A percentile compares a stretch with the other conserved stretches of the same genome.
Evolutionary conservation across 2,329 filamentous ascomycete species (phyloP).

Genomic region (Bertia moriformis): DNA sequence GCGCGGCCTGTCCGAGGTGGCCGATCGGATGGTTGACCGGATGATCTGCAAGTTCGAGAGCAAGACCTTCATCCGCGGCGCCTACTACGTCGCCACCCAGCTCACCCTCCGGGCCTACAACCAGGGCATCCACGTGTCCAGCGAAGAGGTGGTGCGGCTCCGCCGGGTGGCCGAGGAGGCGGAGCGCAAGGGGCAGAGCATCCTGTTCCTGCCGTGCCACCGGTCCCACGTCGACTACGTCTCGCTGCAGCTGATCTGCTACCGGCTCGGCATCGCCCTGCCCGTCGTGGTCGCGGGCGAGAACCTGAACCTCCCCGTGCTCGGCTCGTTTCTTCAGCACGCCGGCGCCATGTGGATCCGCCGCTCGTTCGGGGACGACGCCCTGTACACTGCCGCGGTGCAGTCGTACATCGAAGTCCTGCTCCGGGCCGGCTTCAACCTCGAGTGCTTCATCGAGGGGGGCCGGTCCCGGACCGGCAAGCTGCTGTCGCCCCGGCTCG

Average conservation of each 20-base stretch:
- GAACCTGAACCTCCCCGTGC: conserved; percentile 84
- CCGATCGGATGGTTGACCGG: conserved; percentile 72
- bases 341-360: conserved; percentile 97
- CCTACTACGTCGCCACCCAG: conserved; percentile 81
- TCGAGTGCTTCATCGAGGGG: conserved; percentile 96
- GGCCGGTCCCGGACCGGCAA: conserved; percentile 88
- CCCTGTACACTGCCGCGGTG: conserved; percentile 76
- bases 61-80: conserved; percentile 77
- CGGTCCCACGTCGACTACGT: conserved; percentile 94
- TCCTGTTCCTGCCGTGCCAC: conserved; percentile 90
- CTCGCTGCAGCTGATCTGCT: conserved; percentile 87
- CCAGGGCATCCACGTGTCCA: conserved; percentile 91
- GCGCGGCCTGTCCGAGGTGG: conserved; percentile 61
- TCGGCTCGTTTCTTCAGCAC: conserved; percentile 82
- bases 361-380: conserved; percentile 79
- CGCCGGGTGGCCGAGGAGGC: conserved; percentile 72
- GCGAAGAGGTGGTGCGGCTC: conserved; percentile 76
- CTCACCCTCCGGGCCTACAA: conserved; percentile 85
- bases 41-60: conserved; percentile 99
- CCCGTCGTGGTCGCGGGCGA: conserved; percentile 90
- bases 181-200: conserved; percentile 76
- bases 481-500: conserved; percentile 83
- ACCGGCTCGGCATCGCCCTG: conserved; percentile 73
- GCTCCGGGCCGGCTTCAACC: conserved; percentile 78
- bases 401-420: conserved; percentile 91